phyloP scores from a whole-genome alignment of 2,329 filamentous ascomycete species.

The Aspergillus carbonarius region DNA sequence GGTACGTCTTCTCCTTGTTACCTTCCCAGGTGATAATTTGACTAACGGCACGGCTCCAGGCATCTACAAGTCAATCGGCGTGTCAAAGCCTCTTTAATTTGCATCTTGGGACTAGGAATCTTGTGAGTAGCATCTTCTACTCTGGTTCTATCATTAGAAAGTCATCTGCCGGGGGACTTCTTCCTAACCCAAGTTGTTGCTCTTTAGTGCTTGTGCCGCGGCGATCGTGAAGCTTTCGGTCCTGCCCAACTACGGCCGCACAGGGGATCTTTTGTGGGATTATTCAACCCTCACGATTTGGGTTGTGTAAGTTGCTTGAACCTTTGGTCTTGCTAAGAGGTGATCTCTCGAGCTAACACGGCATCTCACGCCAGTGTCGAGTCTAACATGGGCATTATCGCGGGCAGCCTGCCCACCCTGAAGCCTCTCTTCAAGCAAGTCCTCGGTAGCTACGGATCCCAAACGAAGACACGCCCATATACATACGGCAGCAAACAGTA shows the following conservation, averaged over 20 bases:
- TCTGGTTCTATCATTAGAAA: too few species aligned
- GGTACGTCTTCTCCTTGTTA: constrained; percentile 10
- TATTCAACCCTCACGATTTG: constrained; percentile 51
- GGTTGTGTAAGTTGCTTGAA: constrained; percentile 31
- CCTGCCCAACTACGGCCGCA: constrained; percentile 41
- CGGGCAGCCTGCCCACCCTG: constrained; percentile 32
- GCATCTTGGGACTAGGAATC: constrained; percentile 43
- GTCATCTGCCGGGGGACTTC: too few species aligned
- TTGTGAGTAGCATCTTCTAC: constrained; percentile 32
- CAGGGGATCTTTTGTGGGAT: constrained; percentile 48
- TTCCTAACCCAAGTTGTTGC: too few species aligned
- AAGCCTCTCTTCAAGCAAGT: constrained; percentile 32
- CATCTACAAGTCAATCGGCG: constrained; percentile 41
- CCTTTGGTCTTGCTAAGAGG: too few species aligned
- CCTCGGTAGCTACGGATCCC: constrained; percentile 22
- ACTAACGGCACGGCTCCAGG: constrained; percentile 4
- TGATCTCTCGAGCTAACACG: neutral
- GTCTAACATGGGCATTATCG: constrained; percentile 32
- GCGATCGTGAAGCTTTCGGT: constrained; percentile 46
- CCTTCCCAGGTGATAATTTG: too few species aligned
- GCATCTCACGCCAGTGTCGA: constrained; percentile 20
- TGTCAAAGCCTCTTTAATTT: constrained; percentile 39
- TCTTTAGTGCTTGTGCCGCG: constrained; percentile 38
- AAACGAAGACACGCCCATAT: constrained; percentile 14
- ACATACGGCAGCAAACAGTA: constrained; percentile 15